Evolutionary conservation across 495 filamentous ascomycete genomes (phyloP), one percentile per base, ranked within the genome.

Genomic region (Neurospora cerealis): DNA sequence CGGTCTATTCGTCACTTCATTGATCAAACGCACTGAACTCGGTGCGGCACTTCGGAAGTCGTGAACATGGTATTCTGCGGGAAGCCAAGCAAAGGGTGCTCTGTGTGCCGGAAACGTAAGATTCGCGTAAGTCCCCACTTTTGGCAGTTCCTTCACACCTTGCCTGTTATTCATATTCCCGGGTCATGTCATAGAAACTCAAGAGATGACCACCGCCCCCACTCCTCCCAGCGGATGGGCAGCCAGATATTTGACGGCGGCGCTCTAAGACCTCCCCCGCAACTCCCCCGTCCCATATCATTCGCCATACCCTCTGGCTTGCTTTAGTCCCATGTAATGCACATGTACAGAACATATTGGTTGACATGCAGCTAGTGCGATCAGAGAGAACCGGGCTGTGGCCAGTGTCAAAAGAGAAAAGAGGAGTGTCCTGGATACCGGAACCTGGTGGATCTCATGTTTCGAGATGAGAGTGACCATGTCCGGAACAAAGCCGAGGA

Each of bases 381-480:
- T 78, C 88, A 91, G 75, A 86, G 82, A 75, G 84, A 83, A 21
- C 90, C 89, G 37, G 84, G 86, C 48, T 93, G 91, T 75, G 88
- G 89, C 46, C 91, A 93, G 78, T 93, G 91, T 78, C 79, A 84
- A 41, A 88, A 89, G 77, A 86, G 88, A 69, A 86, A 86, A 75
- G 84, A 89, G 77, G 81, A 82, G 75, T 93, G 91, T 77, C 89
- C 89, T 70, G 91, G 91, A 34, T 93, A 93, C 77, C 86, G 91
- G 72, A 90, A 92, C 71, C 86, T 89, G 71, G 79, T 90, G 42
- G 89, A 90, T 60, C 81, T 93, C 54, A 88, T 92, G 85, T 93
- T 93, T 79, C 89, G 91, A 37, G 89, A 93, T 77, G 89, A 93
- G 79, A 93, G 90, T 78, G 86, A 87, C 71, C 86, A 89, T 74